Conservation (phyloP, 768 basidiomycete genomes). For the Kwoniella mangroviensis region DNA sequence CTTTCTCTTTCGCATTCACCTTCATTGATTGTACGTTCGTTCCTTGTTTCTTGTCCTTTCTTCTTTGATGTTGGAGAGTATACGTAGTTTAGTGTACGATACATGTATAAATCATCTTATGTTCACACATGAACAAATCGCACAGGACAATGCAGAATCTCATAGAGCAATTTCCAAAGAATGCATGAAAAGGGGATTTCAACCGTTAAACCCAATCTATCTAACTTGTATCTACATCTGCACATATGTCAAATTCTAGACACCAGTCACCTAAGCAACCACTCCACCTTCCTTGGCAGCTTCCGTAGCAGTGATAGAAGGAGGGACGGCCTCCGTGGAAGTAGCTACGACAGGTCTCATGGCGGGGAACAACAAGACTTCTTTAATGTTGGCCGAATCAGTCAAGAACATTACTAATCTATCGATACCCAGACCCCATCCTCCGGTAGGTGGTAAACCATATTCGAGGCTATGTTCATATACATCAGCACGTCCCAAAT, state of each 20-base stretch:
- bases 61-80: no score
- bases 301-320: slow-evolving; percentile 48
- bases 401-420: slow-evolving; percentile 98
- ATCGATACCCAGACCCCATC: slow-evolving; percentile 96
- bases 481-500: neutral
- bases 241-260: neutral
- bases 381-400: slow-evolving; percentile 96
- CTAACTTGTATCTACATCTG: neutral
- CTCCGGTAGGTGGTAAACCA: slow-evolving; percentile 94
- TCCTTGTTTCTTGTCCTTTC: no score
- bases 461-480: slow-evolving; percentile 76
- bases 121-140: no score
- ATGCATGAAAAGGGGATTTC: no score
- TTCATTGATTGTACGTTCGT: no score
- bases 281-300: slow-evolving; percentile 41
- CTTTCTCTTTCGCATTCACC: no score
- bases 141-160: no score
- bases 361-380: slow-evolving; percentile 92
- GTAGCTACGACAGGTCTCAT: slow-evolving; percentile 76
- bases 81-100: no score
- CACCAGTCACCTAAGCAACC: neutral
- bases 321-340: slow-evolving; percentile 53
- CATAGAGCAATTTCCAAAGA: no score
- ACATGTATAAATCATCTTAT: no score
- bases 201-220: no score